phyloP scores from a whole-genome alignment of 2,329 filamentous ascomycete genomes.

The Zasmidium cellare region DNA sequence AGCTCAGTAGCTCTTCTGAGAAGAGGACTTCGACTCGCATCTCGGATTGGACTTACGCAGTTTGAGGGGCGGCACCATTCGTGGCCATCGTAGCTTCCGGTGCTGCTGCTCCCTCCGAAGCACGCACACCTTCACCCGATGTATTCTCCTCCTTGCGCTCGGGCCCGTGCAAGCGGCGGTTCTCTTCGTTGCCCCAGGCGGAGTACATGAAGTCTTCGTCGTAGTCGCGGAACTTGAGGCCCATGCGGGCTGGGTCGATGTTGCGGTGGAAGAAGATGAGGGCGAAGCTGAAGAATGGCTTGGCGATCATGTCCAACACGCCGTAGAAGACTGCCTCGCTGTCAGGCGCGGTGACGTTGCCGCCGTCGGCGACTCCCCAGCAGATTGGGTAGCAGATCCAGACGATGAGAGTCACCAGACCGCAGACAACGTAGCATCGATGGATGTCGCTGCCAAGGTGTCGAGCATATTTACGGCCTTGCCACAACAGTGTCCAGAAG shows the following conservation, averaged over 20 bases:
- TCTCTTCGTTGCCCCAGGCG: background rate
- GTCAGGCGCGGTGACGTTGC: conserved; percentile 54
- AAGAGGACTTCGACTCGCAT: background rate
- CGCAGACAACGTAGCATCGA: conserved; percentile 52
- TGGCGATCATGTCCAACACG: conserved; percentile 61
- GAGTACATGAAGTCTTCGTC: conserved; percentile 18
- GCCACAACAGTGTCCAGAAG: conserved; percentile 44
- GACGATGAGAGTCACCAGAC: conserved; percentile 53
- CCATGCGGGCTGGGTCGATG: conserved; percentile 58
- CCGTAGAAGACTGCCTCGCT: conserved; percentile 62
- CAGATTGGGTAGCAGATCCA: conserved; percentile 63
- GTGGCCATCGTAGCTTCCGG: conserved; percentile 2
- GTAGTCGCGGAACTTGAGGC: conserved; percentile 46
- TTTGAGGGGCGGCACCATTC: background rate
- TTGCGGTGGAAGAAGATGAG: conserved; percentile 60
- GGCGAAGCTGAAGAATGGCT: conserved; percentile 58
- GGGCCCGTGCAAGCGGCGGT: background rate
- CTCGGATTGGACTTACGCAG: background rate
- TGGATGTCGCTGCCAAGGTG: conserved; percentile 52
- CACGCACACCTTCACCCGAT: conserved; percentile 2
- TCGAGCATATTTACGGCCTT: conserved; percentile 54
- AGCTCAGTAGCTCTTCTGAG: background rate
- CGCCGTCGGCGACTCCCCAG: conserved; percentile 62
- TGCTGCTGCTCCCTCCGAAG: background rate
- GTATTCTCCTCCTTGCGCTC: conserved; percentile 3